phyloP scores from a whole-genome alignment of 108 stramenopile genomes.

The Skeletonema potamos region DNA sequence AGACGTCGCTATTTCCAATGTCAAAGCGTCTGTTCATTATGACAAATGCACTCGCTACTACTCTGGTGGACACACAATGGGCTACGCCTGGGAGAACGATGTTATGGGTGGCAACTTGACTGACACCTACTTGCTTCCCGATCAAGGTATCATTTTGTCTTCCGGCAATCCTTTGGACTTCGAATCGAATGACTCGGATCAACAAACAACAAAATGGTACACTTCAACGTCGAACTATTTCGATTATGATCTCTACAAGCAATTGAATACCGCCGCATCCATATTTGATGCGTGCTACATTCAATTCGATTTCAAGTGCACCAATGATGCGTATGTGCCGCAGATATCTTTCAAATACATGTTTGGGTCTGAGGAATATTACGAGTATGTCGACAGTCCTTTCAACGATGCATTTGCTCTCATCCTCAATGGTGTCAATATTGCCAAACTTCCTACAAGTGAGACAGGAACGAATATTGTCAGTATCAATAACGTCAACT shows the following conservation, averaged over 20 bases:
- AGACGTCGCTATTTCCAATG: conserved; percentile 24
- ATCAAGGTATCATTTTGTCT: conserved; percentile 24
- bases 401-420: conserved; percentile 48
- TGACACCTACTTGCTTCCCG: background rate
- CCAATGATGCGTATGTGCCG: conserved; percentile 20
- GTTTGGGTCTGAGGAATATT: conserved; percentile 45
- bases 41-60: conserved; percentile 16
- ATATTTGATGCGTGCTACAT: conserved; percentile 31
- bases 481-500: conserved; percentile 44
- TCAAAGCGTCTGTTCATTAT: conserved; percentile 6
- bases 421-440: conserved; percentile 30
- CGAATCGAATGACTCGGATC: conserved; percentile 18
- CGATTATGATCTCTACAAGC: background rate
- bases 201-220: background rate
- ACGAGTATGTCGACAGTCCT: conserved; percentile 37
- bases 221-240: background rate
- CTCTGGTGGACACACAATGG: background rate
- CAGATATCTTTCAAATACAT: conserved; percentile 28
- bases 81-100: background rate
- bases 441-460: conserved; percentile 16
- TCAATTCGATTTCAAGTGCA: conserved; percentile 35
- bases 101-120: background rate
- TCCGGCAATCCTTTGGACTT: conserved; percentile 25
- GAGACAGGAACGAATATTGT: conserved; percentile 16
- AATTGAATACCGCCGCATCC: background rate